Conservation (phyloP, 202 grass and related monocot species). For the Schoenoplectus triqueter region DNA sequence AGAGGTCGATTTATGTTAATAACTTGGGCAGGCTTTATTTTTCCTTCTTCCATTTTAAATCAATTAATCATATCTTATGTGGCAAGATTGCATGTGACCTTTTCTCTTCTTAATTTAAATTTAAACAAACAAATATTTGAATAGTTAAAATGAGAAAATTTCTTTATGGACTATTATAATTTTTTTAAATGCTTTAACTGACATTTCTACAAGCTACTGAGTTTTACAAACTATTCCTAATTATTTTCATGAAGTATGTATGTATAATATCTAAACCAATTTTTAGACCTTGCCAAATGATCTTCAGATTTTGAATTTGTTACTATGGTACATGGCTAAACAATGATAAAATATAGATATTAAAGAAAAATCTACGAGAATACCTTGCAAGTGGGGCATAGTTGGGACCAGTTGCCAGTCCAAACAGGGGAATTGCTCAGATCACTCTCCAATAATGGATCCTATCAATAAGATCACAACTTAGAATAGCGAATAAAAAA, state of each 20-base stretch:
- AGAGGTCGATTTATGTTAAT: not conserved
- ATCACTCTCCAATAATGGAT: slow-evolving; percentile 83
- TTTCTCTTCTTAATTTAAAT: slow-evolving; percentile 16
- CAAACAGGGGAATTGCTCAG: slow-evolving; percentile 71
- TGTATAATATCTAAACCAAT: not conserved
- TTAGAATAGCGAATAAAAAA: slow-evolving; percentile 40
- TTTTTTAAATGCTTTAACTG: not conserved
- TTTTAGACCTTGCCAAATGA: not conserved
- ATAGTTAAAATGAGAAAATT: not conserved
- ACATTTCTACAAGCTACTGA: slow-evolving; percentile 13
- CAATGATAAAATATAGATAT: not conserved
- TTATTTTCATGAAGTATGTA: not conserved
- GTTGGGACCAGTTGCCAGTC: slow-evolving; percentile 92
- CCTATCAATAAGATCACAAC: slow-evolving; percentile 50
- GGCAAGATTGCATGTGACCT: not conserved
- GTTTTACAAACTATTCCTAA: not conserved
- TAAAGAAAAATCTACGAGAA: slow-evolving; percentile 3
- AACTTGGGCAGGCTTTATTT: not conserved
- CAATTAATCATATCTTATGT: not conserved
- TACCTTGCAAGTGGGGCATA: slow-evolving; percentile 97
- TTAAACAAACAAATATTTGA: not conserved
- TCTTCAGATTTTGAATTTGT: not conserved
- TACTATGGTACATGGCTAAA: not conserved
- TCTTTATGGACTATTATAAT: too few species aligned
- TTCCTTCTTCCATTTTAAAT: not conserved